Evolutionary conservation across 2,329 filamentous ascomycete species (phyloP).

Genomic region (Sclerotinia nivalis): DNA sequence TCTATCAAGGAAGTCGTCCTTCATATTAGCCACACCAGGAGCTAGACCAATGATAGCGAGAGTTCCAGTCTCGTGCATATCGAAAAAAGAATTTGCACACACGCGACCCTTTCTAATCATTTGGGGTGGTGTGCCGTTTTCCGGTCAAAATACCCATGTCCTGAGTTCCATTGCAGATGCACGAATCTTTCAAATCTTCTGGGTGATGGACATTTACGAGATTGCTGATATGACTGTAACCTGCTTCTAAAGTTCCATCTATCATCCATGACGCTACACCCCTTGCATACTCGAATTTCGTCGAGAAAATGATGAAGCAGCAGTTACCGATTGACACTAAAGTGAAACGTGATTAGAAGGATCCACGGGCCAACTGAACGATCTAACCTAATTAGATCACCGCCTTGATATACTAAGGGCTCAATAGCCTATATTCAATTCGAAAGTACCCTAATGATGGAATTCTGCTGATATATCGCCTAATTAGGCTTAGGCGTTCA

Average conservation of each 20-base stretch:
- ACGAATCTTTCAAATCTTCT: background rate
- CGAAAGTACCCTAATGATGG: too few species aligned
- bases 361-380: too few species aligned
- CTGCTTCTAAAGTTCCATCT: slow-evolving; percentile 12
- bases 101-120: background rate
- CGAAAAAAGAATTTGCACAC: background rate
- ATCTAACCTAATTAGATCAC: too few species aligned
- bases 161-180: background rate
- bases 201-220: slow-evolving; percentile 6
- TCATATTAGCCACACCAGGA: background rate
- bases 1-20: background rate
- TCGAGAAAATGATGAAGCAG: background rate
- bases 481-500: too few species aligned
- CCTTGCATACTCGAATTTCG: background rate
- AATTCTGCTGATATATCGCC: too few species aligned
- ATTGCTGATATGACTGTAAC: slow-evolving; percentile 24
- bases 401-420: too few species aligned
- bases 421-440: too few species aligned
- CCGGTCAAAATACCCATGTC: background rate
- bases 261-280: background rate
- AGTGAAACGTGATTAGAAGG: background rate
- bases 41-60: background rate
- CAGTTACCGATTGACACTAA: background rate
- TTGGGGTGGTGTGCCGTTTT: too few species aligned
- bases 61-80: background rate